Percentiles rank a stretch among this genome's conserved stretches.
Evolutionary conservation across 768 basidiomycete genomes (phyloP).

Genomic region (Lactifluus subvellereus): DNA sequence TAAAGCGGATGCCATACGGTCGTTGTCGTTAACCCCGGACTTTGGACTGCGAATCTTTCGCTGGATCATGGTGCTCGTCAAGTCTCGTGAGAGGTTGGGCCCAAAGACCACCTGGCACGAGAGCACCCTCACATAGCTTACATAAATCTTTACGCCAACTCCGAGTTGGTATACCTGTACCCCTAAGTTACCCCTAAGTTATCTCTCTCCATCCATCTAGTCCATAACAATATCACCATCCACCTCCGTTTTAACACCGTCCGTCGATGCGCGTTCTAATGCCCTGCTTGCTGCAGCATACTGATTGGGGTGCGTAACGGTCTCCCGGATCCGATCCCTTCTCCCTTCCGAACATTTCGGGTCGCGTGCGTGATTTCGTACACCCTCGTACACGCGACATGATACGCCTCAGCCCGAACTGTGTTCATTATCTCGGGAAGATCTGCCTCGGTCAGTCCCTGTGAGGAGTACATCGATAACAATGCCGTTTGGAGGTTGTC

Average conservation of each 20-base stretch:
- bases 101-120: background rate
- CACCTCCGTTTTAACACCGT: slow-evolving; percentile 26
- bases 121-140: background rate
- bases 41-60: slow-evolving; percentile 37
- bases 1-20: slow-evolving; percentile 40
- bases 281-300: slow-evolving; percentile 73
- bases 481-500: slow-evolving; percentile 80
- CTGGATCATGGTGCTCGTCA: slow-evolving; percentile 40
- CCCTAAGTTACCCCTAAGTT: too few species aligned
- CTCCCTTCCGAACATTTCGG: slow-evolving; percentile 76
- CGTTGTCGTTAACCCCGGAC: slow-evolving; percentile 29
- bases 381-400: slow-evolving; percentile 94
- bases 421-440: slow-evolving; percentile 75
- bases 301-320: slow-evolving; percentile 91
- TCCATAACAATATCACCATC: slow-evolving; percentile 35
- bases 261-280: slow-evolving; percentile 41
- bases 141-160: background rate
- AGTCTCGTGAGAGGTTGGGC: slow-evolving; percentile 9
- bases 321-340: slow-evolving; percentile 85
- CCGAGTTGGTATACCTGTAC: too few species aligned
- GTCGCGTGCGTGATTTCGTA: slow-evolving; percentile 87
- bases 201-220: background rate
- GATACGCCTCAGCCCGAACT: slow-evolving; percentile 78
- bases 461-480: slow-evolving; percentile 56
- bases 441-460: slow-evolving; percentile 61